These are phyloP conservation scores for Gymnopilus dilepis DNA, from an alignment of 768 basidiomycete genomes.

Conservation along the genomic window DNA sequence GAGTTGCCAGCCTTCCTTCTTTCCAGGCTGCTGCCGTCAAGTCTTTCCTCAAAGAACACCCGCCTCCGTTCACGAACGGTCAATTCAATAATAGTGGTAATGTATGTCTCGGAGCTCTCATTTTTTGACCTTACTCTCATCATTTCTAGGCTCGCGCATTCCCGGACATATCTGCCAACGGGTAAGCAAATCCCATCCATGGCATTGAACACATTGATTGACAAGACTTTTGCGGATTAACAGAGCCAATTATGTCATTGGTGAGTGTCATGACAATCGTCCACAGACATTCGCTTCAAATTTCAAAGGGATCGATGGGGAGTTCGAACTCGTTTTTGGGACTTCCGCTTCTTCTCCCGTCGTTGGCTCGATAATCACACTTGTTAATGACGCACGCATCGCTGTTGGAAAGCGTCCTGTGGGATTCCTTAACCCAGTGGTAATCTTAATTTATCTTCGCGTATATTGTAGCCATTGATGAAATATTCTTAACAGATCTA, in stretches of 20 bases:
- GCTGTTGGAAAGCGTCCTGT: constrained; percentile 46
- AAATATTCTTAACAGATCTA: constrained; percentile 35
- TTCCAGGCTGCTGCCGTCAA: constrained; percentile 50
- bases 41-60: constrained; percentile 42
- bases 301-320: constrained; percentile 40
- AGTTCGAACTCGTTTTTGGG: constrained; percentile 48
- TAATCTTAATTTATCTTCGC: constrained; percentile 23
- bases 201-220: no score
- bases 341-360: constrained; percentile 57
- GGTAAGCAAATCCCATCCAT: no score
- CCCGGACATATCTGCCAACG: constrained; percentile 60
- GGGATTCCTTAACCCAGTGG: constrained; percentile 56
- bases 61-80: constrained; percentile 43
- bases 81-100: constrained; percentile 54
- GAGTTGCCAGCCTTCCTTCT: constrained; percentile 34
- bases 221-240: no score
- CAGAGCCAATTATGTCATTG: constrained; percentile 47
- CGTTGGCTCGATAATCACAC: constrained; percentile 52
- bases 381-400: constrained; percentile 59
- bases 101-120: constrained; percentile 21
- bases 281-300: background rate
- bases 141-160: constrained; percentile 47
- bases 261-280: constrained; percentile 20
- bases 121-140: background rate
- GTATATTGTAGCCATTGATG: background rate